Evolutionary conservation across 2,329 filamentous ascomycete species (phyloP), one percentile per base, ranked within the genome.

Genomic region (Zelopaecilomyces penicillatus): DNA sequence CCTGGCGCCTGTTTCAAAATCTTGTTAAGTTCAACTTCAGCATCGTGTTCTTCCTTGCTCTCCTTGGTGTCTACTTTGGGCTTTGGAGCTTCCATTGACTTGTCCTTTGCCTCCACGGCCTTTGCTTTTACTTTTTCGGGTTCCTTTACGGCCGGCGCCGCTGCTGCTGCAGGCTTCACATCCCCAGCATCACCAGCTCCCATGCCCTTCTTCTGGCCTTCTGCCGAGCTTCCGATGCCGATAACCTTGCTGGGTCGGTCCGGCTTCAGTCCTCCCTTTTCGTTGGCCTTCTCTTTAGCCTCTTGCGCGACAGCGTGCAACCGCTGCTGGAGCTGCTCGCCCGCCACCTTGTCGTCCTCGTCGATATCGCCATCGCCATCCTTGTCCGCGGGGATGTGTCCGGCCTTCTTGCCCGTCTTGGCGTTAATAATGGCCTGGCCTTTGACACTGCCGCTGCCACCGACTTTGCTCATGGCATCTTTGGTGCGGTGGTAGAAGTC

Each of bases 1-100:
- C 88, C 83, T 11, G 91, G 89, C 3, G 87, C 82, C 59, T 82
- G 84, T 69, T 90, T 93, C 52, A 97, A 65, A 40, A 97, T 95
- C 6, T 65, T 64, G 57, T 88, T 84, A 50, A 97, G 66, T 62
- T 88, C 86, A 12, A 68, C 66, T 61, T 89, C 82, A 2, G 85
- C 79, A 44, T 81, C 74, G 44, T 78, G 73, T 43, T 83, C 76
- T 50, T 82, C 75, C 30, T 75, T 68, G 9, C 74, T 74, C 61
- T 80, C 73, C 29, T 65, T 56, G 30, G 57, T 57, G 48, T 69
- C 64, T 40, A 69, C 63, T 49, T 63, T 57, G 30, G 54, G 56
- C 36, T 57, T 60, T 53, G 33, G 53, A 19, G 19, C 19, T 55
- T 35, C 52, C 52, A 11, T 55, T 47, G 26, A 32, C 62, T 88